Evolutionary conservation across 768 basidiomycete species (phyloP), one percentile per base, ranked within the genome.

Genomic region (Lentinula raphanica): DNA sequence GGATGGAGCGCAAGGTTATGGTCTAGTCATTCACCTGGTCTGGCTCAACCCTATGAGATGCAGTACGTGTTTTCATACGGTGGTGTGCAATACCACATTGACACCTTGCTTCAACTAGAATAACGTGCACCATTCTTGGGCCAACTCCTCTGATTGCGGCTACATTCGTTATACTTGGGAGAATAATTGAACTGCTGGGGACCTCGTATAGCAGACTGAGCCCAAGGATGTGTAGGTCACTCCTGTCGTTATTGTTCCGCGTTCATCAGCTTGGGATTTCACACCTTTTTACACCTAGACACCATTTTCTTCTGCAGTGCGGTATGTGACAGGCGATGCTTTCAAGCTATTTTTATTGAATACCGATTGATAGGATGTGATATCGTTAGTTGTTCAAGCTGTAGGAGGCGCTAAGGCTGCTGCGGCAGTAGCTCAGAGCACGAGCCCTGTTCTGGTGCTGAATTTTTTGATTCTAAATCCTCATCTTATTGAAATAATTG

Each of bases 131-230:
- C 5, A 80, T 83, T 62, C 68, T 81, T 46, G 73, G 74, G 3
- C 81, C 80, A 11, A 76, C 77, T 0, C 77, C 78, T 45, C 67
- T 78, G 48, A 64, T 76, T 13, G 79, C 79, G 4, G 78, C 78
- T 39, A 76, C 76, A 60, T 83, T 82, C 62, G 70, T 80, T 51
- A 70, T 79, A 17, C 67, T 83, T 2, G 77, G 78, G 6, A 65
- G 65, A 36, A 66, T 78, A 60, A 75, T 78, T 49, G 63, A 60
- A 15, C 60, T 58, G 7, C 62, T 78, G 29, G 76, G 75, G 1
- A 45, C 64, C 3, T 63, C 71, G 48, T 76, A 77, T 66, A 74
- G 73, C 39, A 65, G 77, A 3, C 54, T 79, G 8, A 62, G 59
- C 35, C 71, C 76, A 3, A 65, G 57, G 50, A 65, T 65, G 59